Base-by-base conservation (phyloP, 441 rosid species). In the Bocquillonia castaneifolia region DNA sequence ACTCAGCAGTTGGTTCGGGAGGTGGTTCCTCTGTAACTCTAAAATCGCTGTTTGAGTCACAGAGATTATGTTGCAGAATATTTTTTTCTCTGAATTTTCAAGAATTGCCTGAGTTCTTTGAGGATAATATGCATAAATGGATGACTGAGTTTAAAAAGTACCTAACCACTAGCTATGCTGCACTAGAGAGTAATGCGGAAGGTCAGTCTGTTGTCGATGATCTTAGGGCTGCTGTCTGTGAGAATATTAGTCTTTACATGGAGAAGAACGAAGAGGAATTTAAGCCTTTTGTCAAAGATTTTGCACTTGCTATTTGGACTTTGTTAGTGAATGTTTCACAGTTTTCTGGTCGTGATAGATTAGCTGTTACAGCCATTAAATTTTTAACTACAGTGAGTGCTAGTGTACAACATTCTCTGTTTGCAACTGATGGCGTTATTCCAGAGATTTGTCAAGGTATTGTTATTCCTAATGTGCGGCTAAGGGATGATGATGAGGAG, bases 211-310 rank as follows among this genome's bases (percentile, higher is more conserved):
- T 84, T 34, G 92, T 88, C 22, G 97, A 93, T 60, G 88, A 81
- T 59, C 92, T 91, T 63, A 83, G 93, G 36, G 81, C 97, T 14
- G 96, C 97, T 1, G 91, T 93, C 15, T 91, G 97, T 71, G 99
- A 93, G 76, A 93, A 90, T 79, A 89, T 93, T 63, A 90, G 88
- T 75, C 90, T 88, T 37, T 93, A 93, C 42, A 91, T 91, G 92
- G 96, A 91, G 91, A 91, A 91, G 79, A 83, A 90, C 55, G 99
- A 90, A 78, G 97, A 93, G 71, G 99, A 93, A 68, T 93, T 93
- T 69, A 77, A 83, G 75, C 83, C 72, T 1, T 87, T 81, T 71
- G 77, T 91, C 77, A 79, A 80, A 72, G 91, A 78, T 34, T 94
- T 91, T 70, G 96, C 92, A 0, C 79, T 79, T 25, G 99, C 96